These are phyloP conservation scores for Monosporascus sp. DNA, from an alignment of 2,329 filamentous ascomycete species.

Conservation along the genomic window DNA sequence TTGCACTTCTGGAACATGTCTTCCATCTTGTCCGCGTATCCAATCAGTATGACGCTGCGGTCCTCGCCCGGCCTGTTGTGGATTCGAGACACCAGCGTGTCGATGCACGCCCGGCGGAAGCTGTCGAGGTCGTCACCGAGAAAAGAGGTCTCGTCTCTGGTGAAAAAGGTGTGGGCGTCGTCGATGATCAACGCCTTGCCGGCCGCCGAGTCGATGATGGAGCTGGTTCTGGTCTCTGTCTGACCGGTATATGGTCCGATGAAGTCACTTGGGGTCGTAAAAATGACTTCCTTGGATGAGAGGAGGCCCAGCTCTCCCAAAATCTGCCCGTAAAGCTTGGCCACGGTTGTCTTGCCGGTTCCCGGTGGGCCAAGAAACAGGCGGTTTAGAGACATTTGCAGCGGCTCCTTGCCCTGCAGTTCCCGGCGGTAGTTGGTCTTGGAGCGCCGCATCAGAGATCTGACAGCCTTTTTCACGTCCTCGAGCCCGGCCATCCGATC, in stretches of 20 bases:
- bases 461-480: conserved; percentile 46
- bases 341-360: conserved; percentile 26
- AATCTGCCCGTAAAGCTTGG: conserved; percentile 23
- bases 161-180: conserved; percentile 66
- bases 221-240: conserved; percentile 68
- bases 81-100: conserved; percentile 69
- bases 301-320: conserved; percentile 32
- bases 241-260: conserved; percentile 57
- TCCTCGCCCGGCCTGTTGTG: conserved; percentile 67
- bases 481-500: conserved; percentile 54
- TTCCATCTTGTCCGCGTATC: conserved; percentile 65
- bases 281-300: conserved; percentile 43
- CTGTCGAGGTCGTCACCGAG: too few species aligned
- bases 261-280: conserved; percentile 71
- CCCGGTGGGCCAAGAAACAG: conserved; percentile 26
- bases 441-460: neutral
- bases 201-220: conserved; percentile 57
- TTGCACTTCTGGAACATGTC: conserved; percentile 69
- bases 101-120: conserved; percentile 49
- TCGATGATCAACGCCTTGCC: conserved; percentile 79
- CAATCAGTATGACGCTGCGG: conserved; percentile 65
- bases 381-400: conserved; percentile 21
- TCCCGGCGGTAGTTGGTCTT: conserved; percentile 21
- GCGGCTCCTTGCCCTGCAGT: conserved; percentile 17
- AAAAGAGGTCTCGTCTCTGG: conserved; percentile 41